Evolutionary conservation across 1,284 basidiomycete species (phyloP).

Genomic region (Marasmius tenuissimus): DNA sequence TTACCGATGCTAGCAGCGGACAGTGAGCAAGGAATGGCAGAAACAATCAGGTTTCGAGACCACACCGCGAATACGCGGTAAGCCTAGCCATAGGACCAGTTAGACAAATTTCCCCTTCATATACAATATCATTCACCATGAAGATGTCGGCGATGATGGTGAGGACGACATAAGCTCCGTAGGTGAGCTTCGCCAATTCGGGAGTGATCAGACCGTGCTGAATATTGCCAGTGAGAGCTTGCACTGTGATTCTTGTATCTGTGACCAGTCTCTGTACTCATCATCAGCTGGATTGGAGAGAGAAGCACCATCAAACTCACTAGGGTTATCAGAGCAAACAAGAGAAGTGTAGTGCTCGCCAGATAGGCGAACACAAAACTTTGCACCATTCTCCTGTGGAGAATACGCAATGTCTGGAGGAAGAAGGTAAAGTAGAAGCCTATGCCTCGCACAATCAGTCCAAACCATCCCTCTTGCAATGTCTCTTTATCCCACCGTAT

Average conservation of each 20-base stretch:
- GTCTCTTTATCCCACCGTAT: slow-evolving; percentile 3
- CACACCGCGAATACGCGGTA: too few species aligned
- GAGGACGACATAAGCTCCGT: slow-evolving; percentile 8
- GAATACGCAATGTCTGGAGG: background rate
- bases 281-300: background rate
- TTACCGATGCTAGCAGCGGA: too few species aligned
- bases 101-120: too few species aligned
- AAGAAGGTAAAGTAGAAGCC: slow-evolving; percentile 6
- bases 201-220: slow-evolving; percentile 4
- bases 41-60: too few species aligned
- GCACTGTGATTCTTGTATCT: slow-evolving; percentile 7
- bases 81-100: too few species aligned
- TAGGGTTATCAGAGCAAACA: slow-evolving; percentile 13
- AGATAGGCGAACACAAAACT: slow-evolving; percentile 6
- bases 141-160: slow-evolving; percentile 13
- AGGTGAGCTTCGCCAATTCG: slow-evolving; percentile 10
- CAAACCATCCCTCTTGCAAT: background rate
- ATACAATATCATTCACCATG: background rate
- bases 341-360: background rate
- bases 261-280: slow-evolving; percentile 7
- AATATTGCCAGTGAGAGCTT: slow-evolving; percentile 9
- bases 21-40: too few species aligned
- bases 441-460: background rate
- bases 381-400: slow-evolving; percentile 1
- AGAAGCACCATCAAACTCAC: background rate